These are phyloP conservation scores for Starmerella stigmatis DNA, from an alignment of 805 yeast species.

Conservation along the genomic window DNA sequence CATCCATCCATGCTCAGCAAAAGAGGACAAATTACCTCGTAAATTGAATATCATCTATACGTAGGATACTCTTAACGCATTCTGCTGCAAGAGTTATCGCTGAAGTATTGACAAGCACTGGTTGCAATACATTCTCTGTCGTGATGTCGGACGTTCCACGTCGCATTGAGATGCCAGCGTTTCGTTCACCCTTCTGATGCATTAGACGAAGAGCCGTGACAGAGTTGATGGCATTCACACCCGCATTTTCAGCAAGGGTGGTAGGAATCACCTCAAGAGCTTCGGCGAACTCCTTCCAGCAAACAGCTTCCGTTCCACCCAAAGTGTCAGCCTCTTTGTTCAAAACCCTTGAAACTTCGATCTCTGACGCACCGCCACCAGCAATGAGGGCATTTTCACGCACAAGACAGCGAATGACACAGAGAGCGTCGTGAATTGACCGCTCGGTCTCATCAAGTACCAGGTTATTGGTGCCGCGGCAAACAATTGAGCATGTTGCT, in stretches of 20 bases:
- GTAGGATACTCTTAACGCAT: slow-evolving; percentile 86
- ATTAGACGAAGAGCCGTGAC: slow-evolving; percentile 84
- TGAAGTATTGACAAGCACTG: slow-evolving; percentile 86
- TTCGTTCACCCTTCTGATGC: slow-evolving; percentile 81
- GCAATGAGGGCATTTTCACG: slow-evolving; percentile 85
- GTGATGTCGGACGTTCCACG: slow-evolving; percentile 87
- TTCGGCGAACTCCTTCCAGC: slow-evolving; percentile 83
- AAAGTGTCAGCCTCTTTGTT: slow-evolving; percentile 54
- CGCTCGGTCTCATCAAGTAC: slow-evolving; percentile 94
- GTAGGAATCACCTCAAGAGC: slow-evolving; percentile 91
- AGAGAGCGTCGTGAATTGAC: slow-evolving; percentile 92
- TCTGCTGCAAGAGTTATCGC: slow-evolving; percentile 93
- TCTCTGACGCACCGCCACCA: slow-evolving; percentile 98
- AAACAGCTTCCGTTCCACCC: slow-evolving; percentile 80
- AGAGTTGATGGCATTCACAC: slow-evolving; percentile 79
- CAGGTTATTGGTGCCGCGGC: slow-evolving; percentile 88
- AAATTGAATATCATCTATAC: slow-evolving; percentile 95
- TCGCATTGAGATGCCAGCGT: slow-evolving; percentile 94
- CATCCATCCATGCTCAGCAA: background rate
- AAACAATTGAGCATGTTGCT: slow-evolving; percentile 50
- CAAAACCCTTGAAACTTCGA: slow-evolving; percentile 70
- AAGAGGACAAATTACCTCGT: slow-evolving; percentile 45
- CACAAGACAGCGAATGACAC: slow-evolving; percentile 82
- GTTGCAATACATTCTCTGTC: slow-evolving; percentile 92
- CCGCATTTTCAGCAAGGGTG: slow-evolving; percentile 91